Evolutionary conservation across 306 rosid genomes (phyloP).

Genomic region (Heteromeles arbutifolia): DNA sequence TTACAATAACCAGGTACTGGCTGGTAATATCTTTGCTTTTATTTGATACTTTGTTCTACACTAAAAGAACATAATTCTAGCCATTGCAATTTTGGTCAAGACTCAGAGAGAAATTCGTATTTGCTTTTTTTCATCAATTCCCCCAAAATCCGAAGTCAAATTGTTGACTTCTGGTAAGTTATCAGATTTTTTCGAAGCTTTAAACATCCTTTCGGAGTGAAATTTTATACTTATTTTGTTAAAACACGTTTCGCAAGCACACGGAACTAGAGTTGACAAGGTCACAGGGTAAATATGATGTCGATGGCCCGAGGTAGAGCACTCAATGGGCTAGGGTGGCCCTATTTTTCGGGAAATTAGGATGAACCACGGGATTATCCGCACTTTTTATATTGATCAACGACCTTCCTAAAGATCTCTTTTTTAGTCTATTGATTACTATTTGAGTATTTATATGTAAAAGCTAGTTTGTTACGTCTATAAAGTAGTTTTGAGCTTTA

Average conservation of each 20-base stretch:
- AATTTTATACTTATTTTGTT: background rate
- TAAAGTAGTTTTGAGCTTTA: background rate
- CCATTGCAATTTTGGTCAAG: background rate
- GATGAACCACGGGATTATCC: background rate
- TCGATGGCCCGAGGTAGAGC: background rate
- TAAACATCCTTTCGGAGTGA: background rate
- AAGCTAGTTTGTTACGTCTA: too few species aligned
- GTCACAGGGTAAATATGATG: background rate
- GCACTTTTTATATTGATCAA: too few species aligned
- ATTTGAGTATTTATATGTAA: too few species aligned
- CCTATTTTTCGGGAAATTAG: background rate
- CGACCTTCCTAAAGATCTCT: too few species aligned
- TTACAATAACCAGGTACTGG: slow-evolving; percentile 80
- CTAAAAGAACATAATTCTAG: background rate
- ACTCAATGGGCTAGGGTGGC: background rate
- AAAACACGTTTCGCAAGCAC: background rate
- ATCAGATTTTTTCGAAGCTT: background rate
- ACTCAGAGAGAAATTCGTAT: background rate
- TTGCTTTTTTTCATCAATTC: background rate
- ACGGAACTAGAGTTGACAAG: background rate
- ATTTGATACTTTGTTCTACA: background rate
- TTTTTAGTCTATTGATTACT: too few species aligned
- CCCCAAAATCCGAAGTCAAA: background rate
- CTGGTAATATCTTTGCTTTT: slow-evolving; percentile 12
- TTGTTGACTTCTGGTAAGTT: background rate